These are phyloP conservation scores for Hymenoscyphus fraxineus DNA, from an alignment of 2,329 filamentous ascomycete species.

Conservation along the genomic window DNA sequence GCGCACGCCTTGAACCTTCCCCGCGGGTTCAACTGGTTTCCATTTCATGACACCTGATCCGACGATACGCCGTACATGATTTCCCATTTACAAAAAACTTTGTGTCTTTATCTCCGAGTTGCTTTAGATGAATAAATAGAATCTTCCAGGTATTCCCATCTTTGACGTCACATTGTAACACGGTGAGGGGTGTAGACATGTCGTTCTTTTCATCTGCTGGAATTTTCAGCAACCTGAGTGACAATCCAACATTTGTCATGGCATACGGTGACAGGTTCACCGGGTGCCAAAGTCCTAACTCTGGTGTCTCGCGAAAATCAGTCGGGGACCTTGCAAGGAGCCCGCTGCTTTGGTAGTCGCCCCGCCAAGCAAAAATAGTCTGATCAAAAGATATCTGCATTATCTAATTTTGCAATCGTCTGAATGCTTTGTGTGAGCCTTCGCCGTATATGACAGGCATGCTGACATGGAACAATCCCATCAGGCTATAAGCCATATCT, in stretches of 20 bases:
- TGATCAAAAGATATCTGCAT: not conserved
- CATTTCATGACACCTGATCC: not conserved
- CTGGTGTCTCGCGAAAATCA: not conserved
- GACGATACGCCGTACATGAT: not conserved
- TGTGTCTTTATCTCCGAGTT: not conserved
- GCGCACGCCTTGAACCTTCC: too few species aligned
- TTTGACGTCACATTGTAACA: not conserved
- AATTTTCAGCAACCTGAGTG: not conserved
- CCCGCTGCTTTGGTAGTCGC: not conserved
- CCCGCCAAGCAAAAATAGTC: not conserved
- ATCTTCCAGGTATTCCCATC: not conserved
- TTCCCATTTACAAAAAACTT: not conserved
- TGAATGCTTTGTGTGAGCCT: not conserved
- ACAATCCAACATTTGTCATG: not conserved
- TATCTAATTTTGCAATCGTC: not conserved
- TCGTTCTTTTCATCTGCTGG: not conserved
- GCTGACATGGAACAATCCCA: not conserved
- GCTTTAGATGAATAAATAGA: not conserved
- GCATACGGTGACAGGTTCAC: not conserved
- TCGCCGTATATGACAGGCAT: not conserved
- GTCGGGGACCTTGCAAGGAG: not conserved
- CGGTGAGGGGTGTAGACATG: not conserved
- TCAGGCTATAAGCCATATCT: not conserved
- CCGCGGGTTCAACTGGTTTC: not conserved
- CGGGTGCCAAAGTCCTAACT: not conserved